phyloP scores from a whole-genome alignment of 129 eudicot species.

The Glebionis coronaria region DNA sequence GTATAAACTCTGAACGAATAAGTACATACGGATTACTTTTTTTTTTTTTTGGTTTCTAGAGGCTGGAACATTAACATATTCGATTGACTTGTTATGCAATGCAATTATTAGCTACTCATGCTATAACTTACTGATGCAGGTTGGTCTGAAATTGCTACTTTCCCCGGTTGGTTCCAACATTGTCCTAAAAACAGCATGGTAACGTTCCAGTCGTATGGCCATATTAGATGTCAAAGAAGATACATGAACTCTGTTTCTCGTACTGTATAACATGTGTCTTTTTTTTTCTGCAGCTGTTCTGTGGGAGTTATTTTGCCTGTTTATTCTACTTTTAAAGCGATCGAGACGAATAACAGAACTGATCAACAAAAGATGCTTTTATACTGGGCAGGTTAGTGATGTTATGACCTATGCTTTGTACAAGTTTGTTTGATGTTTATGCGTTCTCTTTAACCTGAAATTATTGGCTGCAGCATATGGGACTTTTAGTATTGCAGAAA shows the following conservation, averaged over 20 bases:
- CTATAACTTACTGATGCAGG: constrained; percentile 43
- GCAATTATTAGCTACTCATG: too few relatives aligned
- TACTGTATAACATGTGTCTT: constrained; percentile 5
- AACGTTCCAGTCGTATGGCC: constrained; percentile 12
- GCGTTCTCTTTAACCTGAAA: background rate
- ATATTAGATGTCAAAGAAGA: constrained; percentile 5
- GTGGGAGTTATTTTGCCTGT: constrained; percentile 82
- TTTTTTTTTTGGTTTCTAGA: too few relatives aligned
- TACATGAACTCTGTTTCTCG: background rate
- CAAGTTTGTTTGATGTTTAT: background rate
- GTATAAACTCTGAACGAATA: too few relatives aligned
- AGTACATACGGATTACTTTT: too few relatives aligned
- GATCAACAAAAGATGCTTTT: constrained; percentile 82
- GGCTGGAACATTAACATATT: too few relatives aligned
- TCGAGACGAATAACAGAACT: constrained; percentile 51
- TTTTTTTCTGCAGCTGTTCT: constrained; percentile 59
- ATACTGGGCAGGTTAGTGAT: constrained; percentile 95
- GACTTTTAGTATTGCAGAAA: constrained; percentile 74
- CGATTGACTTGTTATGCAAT: too few relatives aligned
- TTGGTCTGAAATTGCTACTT: constrained; percentile 73
- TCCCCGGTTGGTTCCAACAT: constrained; percentile 74
- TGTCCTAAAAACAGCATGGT: constrained; percentile 84
- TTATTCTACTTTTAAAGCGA: constrained; percentile 85
- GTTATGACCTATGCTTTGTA: background rate
- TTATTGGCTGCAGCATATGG: constrained; percentile 77